Base-by-base conservation (phyloP, 2,329 filamentous ascomycete genomes). In the Botrytis aclada region DNA sequence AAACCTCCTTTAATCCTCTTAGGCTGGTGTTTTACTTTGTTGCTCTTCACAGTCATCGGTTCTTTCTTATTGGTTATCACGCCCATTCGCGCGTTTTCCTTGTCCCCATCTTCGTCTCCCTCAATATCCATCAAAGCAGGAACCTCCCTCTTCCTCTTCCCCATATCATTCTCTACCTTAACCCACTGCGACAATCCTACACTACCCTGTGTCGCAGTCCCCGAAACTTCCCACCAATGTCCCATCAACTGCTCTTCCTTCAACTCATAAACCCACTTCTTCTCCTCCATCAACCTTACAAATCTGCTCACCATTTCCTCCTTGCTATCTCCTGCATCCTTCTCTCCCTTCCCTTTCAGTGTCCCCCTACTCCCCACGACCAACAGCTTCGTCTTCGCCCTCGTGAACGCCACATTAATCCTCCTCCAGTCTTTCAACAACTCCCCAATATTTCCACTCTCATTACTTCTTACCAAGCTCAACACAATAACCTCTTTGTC, bases 401-500 rank as follows among this genome's bases (percentile, higher is more conserved):
- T 87, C 6, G 96, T 99, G 76, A 99, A 93, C 0, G 96, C 96
- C 5, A 99, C 96, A 78, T 99, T 99, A 80, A 99, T 94, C 66
- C 96, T 86, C 72, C 96, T 86, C 92, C 94, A 97, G 82, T 99
- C 96, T 74, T 92, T 93, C 41, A 99, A 85, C 63, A 99, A 82
- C 72, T 98, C 96, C 29, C 96, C 96, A n/a, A 99, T 95, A 67
- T 88, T 89, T 75, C 90, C 89, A 1, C 88, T 87, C 34, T 95
- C 90, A 78, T 99, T 99, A 81, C 90, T 95, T 43, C 96, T 89
- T 22, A 98, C 96, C 43, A 97, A 90, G 72, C 90, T 93, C 14
- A 99, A 87, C 22, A 99, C 89, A 0, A 98, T 88, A 4, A 97
- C 91, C 80, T 97, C 94, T 81, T 99, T 99, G 83, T 99, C 96